These are phyloP conservation scores for Aspergillus felis DNA, from an alignment of 2,329 filamentous ascomycete species.

Conservation along the genomic window DNA sequence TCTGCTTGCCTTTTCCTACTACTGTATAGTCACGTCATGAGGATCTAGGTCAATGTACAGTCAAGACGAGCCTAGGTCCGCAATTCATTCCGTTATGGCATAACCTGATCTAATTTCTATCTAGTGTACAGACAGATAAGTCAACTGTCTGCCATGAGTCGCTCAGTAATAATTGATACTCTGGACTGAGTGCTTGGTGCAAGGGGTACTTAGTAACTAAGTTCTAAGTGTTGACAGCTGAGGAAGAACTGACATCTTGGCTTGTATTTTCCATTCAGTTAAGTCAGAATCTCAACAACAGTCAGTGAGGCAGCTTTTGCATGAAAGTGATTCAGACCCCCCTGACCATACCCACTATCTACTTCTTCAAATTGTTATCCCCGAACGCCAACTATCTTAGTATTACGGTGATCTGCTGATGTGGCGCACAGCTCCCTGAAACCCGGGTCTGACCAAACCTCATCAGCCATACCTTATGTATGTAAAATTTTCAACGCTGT, in stretches of 20 bases:
- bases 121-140: background rate
- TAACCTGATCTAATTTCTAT: background rate
- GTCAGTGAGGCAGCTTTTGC: too few species aligned
- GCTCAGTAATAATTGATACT: too few species aligned
- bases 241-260: too few species aligned
- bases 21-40: background rate
- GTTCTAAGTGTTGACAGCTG: background rate
- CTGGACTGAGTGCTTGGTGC: background rate
- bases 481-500: too few species aligned
- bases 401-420: background rate
- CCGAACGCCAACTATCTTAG: background rate
- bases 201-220: background rate
- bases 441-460: background rate
- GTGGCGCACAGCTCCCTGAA: constrained; percentile 2
- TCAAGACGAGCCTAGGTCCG: background rate
- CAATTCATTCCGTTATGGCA: background rate
- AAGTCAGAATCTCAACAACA: too few species aligned
- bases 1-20: background rate
- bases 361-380: background rate
- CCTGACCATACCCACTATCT: background rate
- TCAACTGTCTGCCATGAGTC: background rate
- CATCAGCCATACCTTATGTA: too few species aligned
- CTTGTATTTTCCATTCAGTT: too few species aligned
- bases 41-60: background rate
- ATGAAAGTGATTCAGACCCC: background rate